Evolutionary conservation across 768 basidiomycete species (phyloP).

Genomic region (Pleurotus djamor): DNA sequence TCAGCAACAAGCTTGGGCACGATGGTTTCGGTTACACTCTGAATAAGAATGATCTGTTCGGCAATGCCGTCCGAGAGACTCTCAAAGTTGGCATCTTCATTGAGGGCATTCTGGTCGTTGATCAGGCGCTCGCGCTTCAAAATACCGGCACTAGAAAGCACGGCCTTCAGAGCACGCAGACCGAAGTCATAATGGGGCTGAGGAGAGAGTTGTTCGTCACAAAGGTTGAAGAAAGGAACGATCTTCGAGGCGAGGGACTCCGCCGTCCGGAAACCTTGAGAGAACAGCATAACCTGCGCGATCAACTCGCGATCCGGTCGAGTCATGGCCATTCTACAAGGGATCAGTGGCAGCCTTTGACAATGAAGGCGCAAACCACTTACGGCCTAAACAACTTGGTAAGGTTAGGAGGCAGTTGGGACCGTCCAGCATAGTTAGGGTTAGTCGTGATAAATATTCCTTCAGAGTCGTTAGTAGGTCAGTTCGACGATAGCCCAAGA

Average conservation of each 20-base stretch:
- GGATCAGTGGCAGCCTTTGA: not conserved
- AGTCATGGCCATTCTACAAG: slow-evolving; percentile 93
- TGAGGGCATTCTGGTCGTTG: slow-evolving; percentile 36
- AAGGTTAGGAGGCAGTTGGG: slow-evolving; percentile 82
- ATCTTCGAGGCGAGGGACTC: slow-evolving; percentile 98
- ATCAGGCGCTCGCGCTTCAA: slow-evolving; percentile 90
- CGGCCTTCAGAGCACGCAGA: slow-evolving; percentile 94
- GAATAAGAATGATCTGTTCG: slow-evolving; percentile 96
- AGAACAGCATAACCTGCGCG: slow-evolving; percentile 99
- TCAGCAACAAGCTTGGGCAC: slow-evolving; percentile 97
- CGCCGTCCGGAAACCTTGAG: slow-evolving; percentile 98
- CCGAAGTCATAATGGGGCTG: slow-evolving; percentile 99
- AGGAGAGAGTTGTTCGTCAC: slow-evolving; percentile 93
- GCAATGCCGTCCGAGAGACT: slow-evolving; percentile 71
- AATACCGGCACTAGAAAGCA: slow-evolving; percentile 95
- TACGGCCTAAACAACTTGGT: slow-evolving; percentile 94
- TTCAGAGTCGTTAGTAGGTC: slow-evolving; percentile 19
- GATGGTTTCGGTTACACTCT: slow-evolving; percentile 98
- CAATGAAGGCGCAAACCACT: slow-evolving; percentile 25
- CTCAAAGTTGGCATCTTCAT: slow-evolving; percentile 35
- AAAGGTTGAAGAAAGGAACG: slow-evolving; percentile 99
- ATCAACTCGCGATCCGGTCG: slow-evolving; percentile 97
- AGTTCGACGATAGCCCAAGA: not conserved
- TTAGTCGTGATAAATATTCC: slow-evolving; percentile 99
- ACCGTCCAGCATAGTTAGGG: slow-evolving; percentile 98